These are phyloP conservation scores for Zygoascus flipseniorum DNA, from an alignment of 805 yeast species.

Conservation along the genomic window DNA sequence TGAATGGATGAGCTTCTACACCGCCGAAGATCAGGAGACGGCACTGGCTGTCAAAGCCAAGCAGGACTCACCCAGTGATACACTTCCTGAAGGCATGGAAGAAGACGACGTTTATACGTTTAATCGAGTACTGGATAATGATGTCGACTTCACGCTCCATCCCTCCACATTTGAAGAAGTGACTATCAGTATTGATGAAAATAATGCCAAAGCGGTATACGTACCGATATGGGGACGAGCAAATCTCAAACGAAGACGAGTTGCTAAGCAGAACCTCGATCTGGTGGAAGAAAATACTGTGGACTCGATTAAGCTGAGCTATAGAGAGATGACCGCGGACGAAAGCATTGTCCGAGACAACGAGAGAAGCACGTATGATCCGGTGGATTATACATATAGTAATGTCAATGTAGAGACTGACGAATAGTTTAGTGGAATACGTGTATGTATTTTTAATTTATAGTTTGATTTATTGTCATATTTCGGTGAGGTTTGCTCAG, in stretches of 20 bases:
- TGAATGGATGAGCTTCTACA: conserved; percentile 70
- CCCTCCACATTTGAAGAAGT: conserved; percentile 51
- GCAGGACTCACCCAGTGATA: conserved; percentile 38
- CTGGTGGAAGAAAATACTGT: conserved; percentile 48
- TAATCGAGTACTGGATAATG: conserved; percentile 69
- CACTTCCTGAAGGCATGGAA: conserved; percentile 32
- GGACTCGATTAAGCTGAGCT: conserved; percentile 51
- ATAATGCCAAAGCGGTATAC: conserved; percentile 51
- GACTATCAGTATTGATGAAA: conserved; percentile 49
- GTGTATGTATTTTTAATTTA: too few species aligned
- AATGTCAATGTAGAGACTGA: conserved; percentile 39
- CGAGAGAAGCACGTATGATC: conserved; percentile 62
- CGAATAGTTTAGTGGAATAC: conserved; percentile 8
- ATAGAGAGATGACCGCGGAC: conserved; percentile 65
- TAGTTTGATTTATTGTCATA: too few species aligned
- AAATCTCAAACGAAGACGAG: conserved; percentile 78
- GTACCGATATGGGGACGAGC: conserved; percentile 71
- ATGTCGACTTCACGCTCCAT: conserved; percentile 48
- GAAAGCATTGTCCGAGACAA: conserved; percentile 64
- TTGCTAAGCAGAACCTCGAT: conserved; percentile 43
- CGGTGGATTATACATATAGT: conserved; percentile 64
- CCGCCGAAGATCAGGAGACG: conserved; percentile 34
- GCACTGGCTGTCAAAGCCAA: conserved; percentile 33
- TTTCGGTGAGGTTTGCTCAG: too few species aligned
- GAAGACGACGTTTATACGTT: conserved; percentile 43